Percentiles rank a stretch among this genome's conserved stretches.
phyloP scores from a whole-genome alignment of 1,284 basidiomycete genomes.

The Heterobasidion occidentale region DNA sequence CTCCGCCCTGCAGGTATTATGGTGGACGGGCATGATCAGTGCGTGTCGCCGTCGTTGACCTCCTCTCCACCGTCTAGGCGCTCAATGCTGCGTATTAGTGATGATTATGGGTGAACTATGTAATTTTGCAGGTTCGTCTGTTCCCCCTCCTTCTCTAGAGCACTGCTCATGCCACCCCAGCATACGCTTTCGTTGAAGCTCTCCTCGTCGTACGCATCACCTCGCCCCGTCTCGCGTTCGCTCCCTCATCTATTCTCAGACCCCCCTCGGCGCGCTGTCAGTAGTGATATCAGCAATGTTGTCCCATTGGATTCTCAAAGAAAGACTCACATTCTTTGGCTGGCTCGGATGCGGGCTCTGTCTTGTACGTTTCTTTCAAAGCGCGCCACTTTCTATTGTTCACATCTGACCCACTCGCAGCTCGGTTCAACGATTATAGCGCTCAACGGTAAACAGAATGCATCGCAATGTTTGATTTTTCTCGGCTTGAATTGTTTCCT shows the following conservation, averaged over 20 bases:
- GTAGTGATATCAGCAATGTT: conserved; percentile 94
- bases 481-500: not conserved
- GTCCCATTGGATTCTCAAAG: conserved; percentile 90
- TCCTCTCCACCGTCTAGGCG: not conserved
- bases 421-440: conserved; percentile 86
- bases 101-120: conserved; percentile 77
- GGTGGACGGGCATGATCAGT: conserved; percentile 86
- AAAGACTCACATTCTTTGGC: conserved; percentile 86
- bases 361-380: conserved; percentile 41
- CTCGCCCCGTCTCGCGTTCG: conserved; percentile 3
- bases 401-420: conserved; percentile 22
- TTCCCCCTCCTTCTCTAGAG: not conserved
- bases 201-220: conserved; percentile 68
- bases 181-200: conserved; percentile 87
- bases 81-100: conserved; percentile 35
- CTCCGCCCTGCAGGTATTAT: conserved; percentile 46
- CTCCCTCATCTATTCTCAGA: conserved; percentile 33
- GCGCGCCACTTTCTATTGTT: not conserved
- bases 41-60: conserved; percentile 18
- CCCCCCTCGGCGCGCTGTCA: conserved; percentile 93
- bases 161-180: conserved; percentile 27
- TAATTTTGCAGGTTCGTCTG: conserved; percentile 68
- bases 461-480: not conserved
- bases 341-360: conserved; percentile 91
- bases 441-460: conserved; percentile 47